Percentiles rank a stretch among this genome's conserved stretches.
Evolutionary conservation across 108 stramenopile species (phyloP).

Genomic region (Discostella pseudostelligera): DNA sequence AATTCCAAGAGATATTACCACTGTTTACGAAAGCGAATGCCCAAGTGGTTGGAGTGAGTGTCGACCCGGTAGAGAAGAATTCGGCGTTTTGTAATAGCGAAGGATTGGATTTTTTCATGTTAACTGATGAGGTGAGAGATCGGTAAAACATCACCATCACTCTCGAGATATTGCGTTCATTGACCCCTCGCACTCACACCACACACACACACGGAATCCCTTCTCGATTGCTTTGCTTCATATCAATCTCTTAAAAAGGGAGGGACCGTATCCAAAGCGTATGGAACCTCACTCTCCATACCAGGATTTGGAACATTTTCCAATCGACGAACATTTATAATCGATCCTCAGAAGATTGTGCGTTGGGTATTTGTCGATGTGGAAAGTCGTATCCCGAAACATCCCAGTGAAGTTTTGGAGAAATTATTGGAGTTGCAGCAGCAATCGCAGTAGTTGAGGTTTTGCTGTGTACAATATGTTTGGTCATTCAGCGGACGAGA

Average conservation of each 20-base stretch:
- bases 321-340: conserved; percentile 83
- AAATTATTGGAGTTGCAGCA: conserved; percentile 67
- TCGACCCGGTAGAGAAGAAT: conserved; percentile 83
- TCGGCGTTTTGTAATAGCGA: conserved; percentile 70
- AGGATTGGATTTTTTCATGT: conserved; percentile 73
- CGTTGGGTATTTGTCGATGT: conserved; percentile 83
- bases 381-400: conserved; percentile 63
- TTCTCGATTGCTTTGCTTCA: not conserved
- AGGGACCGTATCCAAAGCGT: conserved; percentile 60
- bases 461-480: too few relatives aligned
- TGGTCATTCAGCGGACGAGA: too few relatives aligned
- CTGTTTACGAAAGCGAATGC: conserved; percentile 58
- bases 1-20: conserved; percentile 61
- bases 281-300: conserved; percentile 60
- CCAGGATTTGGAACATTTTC: conserved; percentile 82
- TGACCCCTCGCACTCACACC: too few relatives aligned
- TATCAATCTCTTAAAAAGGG: conserved; percentile 15
- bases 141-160: too few relatives aligned
- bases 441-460: too few relatives aligned
- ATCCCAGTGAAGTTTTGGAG: conserved; percentile 70
- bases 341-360: conserved; percentile 73
- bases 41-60: conserved; percentile 79
- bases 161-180: not conserved
- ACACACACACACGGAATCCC: not conserved
- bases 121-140: conserved; percentile 49